Percentiles rank a stretch among this genome's conserved stretches.
Conservation (phyloP, 257 asterid genomes). For the Nicotiana paniculata region DNA sequence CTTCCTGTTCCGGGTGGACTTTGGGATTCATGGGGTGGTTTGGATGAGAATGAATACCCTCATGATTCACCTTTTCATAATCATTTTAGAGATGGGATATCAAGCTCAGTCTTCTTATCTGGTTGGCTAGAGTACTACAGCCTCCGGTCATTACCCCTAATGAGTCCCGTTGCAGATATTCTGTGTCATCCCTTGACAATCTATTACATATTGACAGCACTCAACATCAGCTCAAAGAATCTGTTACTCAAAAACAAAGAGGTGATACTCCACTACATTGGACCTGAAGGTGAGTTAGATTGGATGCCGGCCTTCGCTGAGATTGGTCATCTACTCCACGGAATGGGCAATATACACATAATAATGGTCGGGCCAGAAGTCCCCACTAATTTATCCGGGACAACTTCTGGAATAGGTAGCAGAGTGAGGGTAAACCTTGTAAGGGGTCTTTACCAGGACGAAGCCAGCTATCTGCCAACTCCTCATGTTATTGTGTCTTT, state of each 20-base stretch:
- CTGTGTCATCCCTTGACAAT: constrained; percentile 32
- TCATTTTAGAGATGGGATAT: constrained; percentile 11
- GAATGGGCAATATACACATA: constrained; percentile 20
- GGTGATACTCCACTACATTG: constrained; percentile 29
- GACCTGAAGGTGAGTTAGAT: constrained; percentile 35
- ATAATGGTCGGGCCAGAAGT: constrained; percentile 32
- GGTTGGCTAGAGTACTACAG: constrained; percentile 26
- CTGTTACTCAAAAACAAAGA: constrained; percentile 25
- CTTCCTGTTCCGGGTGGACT: constrained; percentile 20
- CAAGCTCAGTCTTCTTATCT: constrained; percentile 21
- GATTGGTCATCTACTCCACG: constrained; percentile 26
- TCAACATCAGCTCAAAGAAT: constrained; percentile 18
- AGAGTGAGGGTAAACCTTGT: constrained; percentile 18
- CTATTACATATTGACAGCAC: constrained; percentile 25
- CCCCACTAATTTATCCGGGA: constrained; percentile 26
- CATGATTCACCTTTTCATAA: constrained; percentile 19
- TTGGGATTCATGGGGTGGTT: constrained; percentile 27
- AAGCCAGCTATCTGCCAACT: constrained; percentile 15
- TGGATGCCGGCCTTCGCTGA: constrained; percentile 33
- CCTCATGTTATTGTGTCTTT: constrained; percentile 21
- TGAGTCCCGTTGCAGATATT: constrained; percentile 33
- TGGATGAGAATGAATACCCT: constrained; percentile 23
- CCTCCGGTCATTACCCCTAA: constrained; percentile 18
- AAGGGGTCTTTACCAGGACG: constrained; percentile 21
- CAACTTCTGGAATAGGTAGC: constrained; percentile 18